These are phyloP conservation scores for Candida tetrigidarum DNA, from an alignment of 1,139 yeast species.

Conservation along the genomic window DNA sequence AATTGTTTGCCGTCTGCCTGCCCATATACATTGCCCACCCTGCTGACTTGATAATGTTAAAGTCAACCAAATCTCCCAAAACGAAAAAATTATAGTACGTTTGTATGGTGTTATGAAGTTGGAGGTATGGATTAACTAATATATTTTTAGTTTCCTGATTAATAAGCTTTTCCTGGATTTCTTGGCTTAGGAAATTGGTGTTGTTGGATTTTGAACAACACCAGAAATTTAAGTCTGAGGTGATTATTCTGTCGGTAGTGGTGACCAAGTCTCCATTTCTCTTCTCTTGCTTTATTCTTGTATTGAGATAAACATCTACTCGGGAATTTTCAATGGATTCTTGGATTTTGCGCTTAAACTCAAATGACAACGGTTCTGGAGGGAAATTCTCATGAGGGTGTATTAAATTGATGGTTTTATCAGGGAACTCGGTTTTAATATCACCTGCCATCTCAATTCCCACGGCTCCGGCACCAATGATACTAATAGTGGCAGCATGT, in stretches of 20 bases:
- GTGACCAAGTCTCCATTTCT: constrained; percentile 35
- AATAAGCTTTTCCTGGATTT: constrained; percentile 25
- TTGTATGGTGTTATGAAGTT: constrained; percentile 27
- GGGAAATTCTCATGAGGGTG: constrained; percentile 47
- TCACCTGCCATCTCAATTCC: constrained; percentile 56
- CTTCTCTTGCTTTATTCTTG: constrained; percentile 24
- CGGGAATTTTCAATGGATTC: constrained; percentile 30
- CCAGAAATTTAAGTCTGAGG: constrained; percentile 46
- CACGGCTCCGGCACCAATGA: constrained; percentile 56
- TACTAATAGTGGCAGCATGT: constrained; percentile 28
- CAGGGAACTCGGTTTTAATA: constrained; percentile 38
- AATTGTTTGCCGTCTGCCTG: constrained; percentile 44
- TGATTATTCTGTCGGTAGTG: constrained; percentile 30
- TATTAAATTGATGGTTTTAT: constrained; percentile 39
- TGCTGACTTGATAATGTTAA: constrained; percentile 48
- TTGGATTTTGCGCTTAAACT: constrained; percentile 31
- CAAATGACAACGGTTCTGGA: constrained; percentile 41
- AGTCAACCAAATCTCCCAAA: constrained; percentile 46
- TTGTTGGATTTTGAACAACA: constrained; percentile 48
- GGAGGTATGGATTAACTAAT: constrained; percentile 41
- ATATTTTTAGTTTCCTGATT: constrained; percentile 29
- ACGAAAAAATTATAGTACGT: constrained; percentile 33
- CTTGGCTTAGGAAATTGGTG: constrained; percentile 27
- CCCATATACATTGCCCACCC: constrained; percentile 56
- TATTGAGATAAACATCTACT: constrained; percentile 24